These are phyloP conservation scores for Cephaloascus fragrans DNA, from an alignment of 805 yeast species.

Conservation along the genomic window DNA sequence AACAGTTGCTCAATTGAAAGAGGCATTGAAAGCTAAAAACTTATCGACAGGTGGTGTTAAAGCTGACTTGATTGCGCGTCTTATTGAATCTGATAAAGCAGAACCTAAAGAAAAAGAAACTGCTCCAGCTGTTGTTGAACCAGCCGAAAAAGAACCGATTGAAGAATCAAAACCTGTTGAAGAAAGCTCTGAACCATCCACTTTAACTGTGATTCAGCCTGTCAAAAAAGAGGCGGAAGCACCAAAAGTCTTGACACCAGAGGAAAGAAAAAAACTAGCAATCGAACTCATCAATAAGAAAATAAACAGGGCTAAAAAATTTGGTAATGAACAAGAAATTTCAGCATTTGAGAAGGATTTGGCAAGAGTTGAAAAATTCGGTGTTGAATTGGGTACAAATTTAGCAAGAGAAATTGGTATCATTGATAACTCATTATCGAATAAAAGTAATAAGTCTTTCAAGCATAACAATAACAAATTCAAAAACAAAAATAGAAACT, in stretches of 20 bases:
- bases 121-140: constrained; percentile 10
- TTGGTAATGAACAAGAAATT: constrained; percentile 51
- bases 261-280: constrained; percentile 62
- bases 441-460: constrained; percentile 6
- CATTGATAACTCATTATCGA: constrained; percentile 24
- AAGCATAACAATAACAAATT: constrained; percentile 3
- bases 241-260: constrained; percentile 41
- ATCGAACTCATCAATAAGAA: constrained; percentile 58
- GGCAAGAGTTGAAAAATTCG: constrained; percentile 74
- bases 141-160: constrained; percentile 7
- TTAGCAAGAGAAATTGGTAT: constrained; percentile 61
- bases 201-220: constrained; percentile 4
- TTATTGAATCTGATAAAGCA: constrained; percentile 45
- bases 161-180: constrained; percentile 4
- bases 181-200: constrained; percentile 1
- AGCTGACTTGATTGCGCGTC: constrained; percentile 60
- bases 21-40: constrained; percentile 55
- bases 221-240: constrained; percentile 9
- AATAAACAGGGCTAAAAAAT: constrained; percentile 65
- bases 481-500: neutral
- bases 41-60: constrained; percentile 72
- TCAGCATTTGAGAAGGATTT: constrained; percentile 51
- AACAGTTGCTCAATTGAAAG: constrained; percentile 82
- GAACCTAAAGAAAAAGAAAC: constrained; percentile 10
- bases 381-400: constrained; percentile 58